Evolutionary conservation across 2,329 filamentous ascomycete genomes (phyloP).

Genomic region (Fusarium nurragi): DNA sequence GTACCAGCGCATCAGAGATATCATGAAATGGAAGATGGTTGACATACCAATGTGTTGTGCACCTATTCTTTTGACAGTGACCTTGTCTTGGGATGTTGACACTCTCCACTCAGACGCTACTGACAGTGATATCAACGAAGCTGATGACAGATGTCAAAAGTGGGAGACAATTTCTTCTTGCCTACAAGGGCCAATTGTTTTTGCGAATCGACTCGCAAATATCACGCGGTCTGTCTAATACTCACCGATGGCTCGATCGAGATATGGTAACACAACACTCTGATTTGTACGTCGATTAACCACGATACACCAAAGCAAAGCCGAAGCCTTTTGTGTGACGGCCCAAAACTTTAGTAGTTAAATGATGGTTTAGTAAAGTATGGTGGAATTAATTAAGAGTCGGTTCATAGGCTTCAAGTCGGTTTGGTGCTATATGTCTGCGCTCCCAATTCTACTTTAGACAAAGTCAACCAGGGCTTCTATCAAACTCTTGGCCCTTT

Average conservation of each 20-base stretch:
- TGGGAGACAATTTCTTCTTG: background rate
- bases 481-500: background rate
- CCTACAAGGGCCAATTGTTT: background rate
- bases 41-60: background rate
- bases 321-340: constrained; percentile 19
- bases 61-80: background rate
- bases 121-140: background rate
- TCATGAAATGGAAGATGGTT: constrained; percentile 47
- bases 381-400: background rate
- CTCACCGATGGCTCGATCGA: constrained; percentile 37
- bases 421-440: background rate
- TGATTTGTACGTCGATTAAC: constrained; percentile 29
- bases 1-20: constrained; percentile 62
- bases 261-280: constrained; percentile 30
- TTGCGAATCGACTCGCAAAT: background rate
- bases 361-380: background rate
- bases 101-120: background rate
- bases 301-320: constrained; percentile 19
- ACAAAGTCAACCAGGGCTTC: background rate
- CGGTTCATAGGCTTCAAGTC: background rate
- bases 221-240: constrained; percentile 6
- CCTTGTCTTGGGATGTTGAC: background rate
- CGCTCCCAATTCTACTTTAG: background rate
- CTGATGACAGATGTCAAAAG: background rate
- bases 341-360: background rate